Base-by-base conservation (phyloP, 495 filamentous ascomycete species). In the Staphylotrichum tortipilum region DNA sequence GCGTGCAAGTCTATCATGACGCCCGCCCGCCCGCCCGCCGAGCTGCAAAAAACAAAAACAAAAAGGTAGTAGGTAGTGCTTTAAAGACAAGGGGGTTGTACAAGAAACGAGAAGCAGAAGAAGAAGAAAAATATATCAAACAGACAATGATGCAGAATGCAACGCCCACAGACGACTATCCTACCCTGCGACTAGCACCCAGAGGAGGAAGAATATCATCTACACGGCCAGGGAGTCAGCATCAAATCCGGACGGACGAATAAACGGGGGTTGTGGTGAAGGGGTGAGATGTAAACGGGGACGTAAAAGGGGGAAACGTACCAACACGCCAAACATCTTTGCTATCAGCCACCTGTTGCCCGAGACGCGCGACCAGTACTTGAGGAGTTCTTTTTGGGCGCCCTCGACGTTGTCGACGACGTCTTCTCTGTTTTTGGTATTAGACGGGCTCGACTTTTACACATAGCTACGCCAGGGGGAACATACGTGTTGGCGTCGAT, bases 291-390 rank as follows among this genome's bases (percentile, higher is more conserved):
- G 7, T 12, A 35, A n/a, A n/a, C n/a, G 18, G 7, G 75, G 64
- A 52, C 74, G 71, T n/a, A n/a, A n/a, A n/a, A n/a, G n/a, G n/a
- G n/a, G n/a, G n/a, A n/a, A n/a, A 59, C 74, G 73, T 73, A 83
- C 81, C 33, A 83, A 65, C 18, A 83, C 86, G 47, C 92, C 92
- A 78, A 98, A 95, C 94, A 98, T 98, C 78, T 97, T 96, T 14
- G 90, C 94, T 45, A 98, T 81, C 40, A 98, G 70, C 92, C 94
- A 97, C 59, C 92, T 78, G 73, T 97, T 98, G 22, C 89, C 86
- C 18, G 85, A 88, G 10, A 97, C 90, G 21, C 89, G 76, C 10
- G 79, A 83, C 92, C 94, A 98, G 70, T 97, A 98, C 61, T 96
- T 96, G 74, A 98, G 79, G 54, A 89, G 55, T 70, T 98, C 92